These are phyloP conservation scores for Cyclotella choctawhatcheeana DNA, from an alignment of 108 stramenopile species.

Conservation along the genomic window DNA sequence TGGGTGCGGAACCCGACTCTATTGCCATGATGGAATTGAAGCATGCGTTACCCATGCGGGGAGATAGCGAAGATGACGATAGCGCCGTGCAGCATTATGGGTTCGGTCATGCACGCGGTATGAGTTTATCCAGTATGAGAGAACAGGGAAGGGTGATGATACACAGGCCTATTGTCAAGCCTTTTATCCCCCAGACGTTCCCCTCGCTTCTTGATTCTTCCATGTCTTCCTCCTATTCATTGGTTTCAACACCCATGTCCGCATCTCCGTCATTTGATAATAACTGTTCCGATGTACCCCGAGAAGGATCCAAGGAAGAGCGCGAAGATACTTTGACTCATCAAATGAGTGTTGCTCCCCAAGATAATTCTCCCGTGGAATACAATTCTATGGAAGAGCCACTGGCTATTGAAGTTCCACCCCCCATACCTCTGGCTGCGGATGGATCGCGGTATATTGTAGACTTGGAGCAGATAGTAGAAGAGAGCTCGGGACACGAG, in stretches of 20 bases:
- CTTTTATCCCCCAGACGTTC: constrained; percentile 4
- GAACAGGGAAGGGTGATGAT: not conserved
- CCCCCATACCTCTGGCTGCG: not conserved
- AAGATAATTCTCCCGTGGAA: too few relatives aligned
- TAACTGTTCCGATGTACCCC: not conserved
- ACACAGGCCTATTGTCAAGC: not conserved
- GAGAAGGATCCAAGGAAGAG: constrained; percentile 18
- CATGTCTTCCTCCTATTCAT: constrained; percentile 20
- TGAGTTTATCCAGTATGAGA: not conserved
- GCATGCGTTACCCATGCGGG: constrained; percentile 21
- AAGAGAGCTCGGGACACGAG: constrained; percentile 23
- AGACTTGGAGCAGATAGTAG: constrained; percentile 40
- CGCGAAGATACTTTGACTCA: constrained; percentile 6
- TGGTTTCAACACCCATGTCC: not conserved
- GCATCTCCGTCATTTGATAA: not conserved
- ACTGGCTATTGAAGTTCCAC: not conserved
- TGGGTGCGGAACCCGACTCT: not conserved
- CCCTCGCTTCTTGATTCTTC: constrained; percentile 25
- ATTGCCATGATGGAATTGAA: constrained; percentile 30
- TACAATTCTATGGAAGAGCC: not conserved
- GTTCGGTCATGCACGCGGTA: constrained; percentile 9
- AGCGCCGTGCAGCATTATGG: constrained; percentile 8
- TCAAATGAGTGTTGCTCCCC: not conserved
- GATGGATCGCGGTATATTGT: constrained; percentile 22
- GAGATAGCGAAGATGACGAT: constrained; percentile 2